Evolutionary conservation across 805 yeast genomes (phyloP).

Genomic region (Cephaloascus albidus): DNA sequence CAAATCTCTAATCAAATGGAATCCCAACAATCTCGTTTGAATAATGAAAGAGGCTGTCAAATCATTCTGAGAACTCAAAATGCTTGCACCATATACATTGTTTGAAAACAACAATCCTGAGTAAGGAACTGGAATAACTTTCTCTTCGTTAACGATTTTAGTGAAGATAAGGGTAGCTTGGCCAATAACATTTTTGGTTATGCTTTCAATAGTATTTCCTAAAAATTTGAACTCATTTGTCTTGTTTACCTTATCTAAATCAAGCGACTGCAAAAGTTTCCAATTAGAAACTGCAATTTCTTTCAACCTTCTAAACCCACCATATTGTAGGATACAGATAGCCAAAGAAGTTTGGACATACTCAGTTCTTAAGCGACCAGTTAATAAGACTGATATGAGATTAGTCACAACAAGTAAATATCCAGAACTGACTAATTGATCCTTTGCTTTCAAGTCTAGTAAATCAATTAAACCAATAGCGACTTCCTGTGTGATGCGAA

Average conservation of each 20-base stretch:
- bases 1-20: constrained; percentile 25
- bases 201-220: constrained; percentile 22
- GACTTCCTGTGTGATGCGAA: constrained; percentile 26
- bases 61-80: constrained; percentile 7
- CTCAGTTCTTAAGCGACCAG: constrained; percentile 16
- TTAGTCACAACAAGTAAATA: constrained; percentile 25
- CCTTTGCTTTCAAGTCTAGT: constrained; percentile 11
- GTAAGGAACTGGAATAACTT: constrained; percentile 18
- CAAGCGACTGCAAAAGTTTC: constrained; percentile 8
- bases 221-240: constrained; percentile 21
- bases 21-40: constrained; percentile 29
- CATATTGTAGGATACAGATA: constrained; percentile 41
- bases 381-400: constrained; percentile 19
- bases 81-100: constrained; percentile 10
- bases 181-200: constrained; percentile 31
- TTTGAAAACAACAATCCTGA: constrained; percentile 30
- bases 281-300: constrained; percentile 13
- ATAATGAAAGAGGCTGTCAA: constrained; percentile 19
- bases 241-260: constrained; percentile 10
- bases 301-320: constrained; percentile 29
- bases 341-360: constrained; percentile 28
- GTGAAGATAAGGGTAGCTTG: constrained; percentile 34
- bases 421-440: constrained; percentile 11
- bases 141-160: constrained; percentile 29
- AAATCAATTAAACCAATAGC: constrained; percentile 16